Base-by-base conservation (phyloP, 2,329 filamentous ascomycete genomes). In the Plectosphaerella sp. region DNA sequence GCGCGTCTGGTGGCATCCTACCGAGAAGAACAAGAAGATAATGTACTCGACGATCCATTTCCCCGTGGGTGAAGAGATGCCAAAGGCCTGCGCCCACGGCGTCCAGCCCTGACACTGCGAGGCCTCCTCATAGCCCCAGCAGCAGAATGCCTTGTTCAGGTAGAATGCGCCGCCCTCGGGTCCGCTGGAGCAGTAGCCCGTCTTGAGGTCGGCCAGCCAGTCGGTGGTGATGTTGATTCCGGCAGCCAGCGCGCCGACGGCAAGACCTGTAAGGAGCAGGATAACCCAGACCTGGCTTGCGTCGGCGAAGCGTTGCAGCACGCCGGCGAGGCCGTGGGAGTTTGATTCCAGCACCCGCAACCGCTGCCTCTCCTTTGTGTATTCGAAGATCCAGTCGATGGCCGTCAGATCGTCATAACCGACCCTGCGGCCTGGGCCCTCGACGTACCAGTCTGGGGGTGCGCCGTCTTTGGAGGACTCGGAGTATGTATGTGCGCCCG, bases 381-480 rank as follows among this genome's bases (percentile, higher is more conserved):
- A 96, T 70, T 99, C 94, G 62, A 96, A 97, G 65, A 97, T 97
- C 94, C 94, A 99, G 74, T 99, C 94, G 67, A 99, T 99, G 53
- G 94, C 93, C 15, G 93, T 97, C 67, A 97, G 77, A 71, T 99
- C 89, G 64, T 97, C 93, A 72, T 99, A 99, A 51, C 89, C 93
- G 37, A 97, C 92, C 64, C 94, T 84, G 50, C 91, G 83, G 1
- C 92, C 92, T 0, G 90, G 91, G 1, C 91, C 91, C 69, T 97
- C 93, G 47, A 87, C 80, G 65, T 95, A 89, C 93, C 93, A 97
- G 68, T 97, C 93, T 45, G 78, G 67, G 4, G 77, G 69, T 28
- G 67, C 63, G 49, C 71, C 74, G 60, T 82, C 76, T 57, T 83
- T 81, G 20, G 54, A 15, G 12, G 12, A 22, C n/a, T 41, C 36